phyloP scores from a whole-genome alignment of 2,329 filamentous ascomycete species.

The Microcera coccophila region DNA sequence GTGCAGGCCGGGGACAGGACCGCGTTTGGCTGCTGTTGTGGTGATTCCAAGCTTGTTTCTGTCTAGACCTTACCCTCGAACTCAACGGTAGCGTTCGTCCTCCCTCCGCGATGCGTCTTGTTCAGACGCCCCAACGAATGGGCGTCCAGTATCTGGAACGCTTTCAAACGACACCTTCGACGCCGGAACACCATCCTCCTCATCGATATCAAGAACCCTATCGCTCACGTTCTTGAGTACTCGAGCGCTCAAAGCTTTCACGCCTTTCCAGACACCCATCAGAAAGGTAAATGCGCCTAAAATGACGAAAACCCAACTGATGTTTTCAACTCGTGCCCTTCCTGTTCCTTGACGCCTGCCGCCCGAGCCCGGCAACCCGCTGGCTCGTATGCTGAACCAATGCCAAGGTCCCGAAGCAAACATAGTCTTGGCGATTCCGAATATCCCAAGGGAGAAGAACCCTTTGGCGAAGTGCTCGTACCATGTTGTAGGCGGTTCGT shows the following conservation, averaged over 20 bases:
- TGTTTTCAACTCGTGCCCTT: conserved; percentile 70
- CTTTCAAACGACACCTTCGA: too few relatives aligned
- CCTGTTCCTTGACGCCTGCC: conserved; percentile 60
- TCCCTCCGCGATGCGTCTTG: too few relatives aligned
- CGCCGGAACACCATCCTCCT: conserved; percentile 50
- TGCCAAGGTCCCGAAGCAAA: conserved; percentile 71
- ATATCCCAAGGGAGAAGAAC: conserved; percentile 78
- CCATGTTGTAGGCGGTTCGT: conserved; percentile 62
- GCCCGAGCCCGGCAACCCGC: conserved; percentile 50
- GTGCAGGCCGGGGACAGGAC: conserved; percentile 56
- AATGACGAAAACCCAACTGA: conserved; percentile 74
- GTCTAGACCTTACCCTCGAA: conserved; percentile 37
- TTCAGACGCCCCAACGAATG: too few relatives aligned
- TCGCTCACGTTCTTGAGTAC: conserved; percentile 76
- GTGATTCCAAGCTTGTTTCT: too few relatives aligned
- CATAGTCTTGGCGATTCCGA: conserved; percentile 80
- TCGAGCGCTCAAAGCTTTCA: conserved; percentile 67
- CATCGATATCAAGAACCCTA: conserved; percentile 76
- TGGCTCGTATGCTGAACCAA: conserved; percentile 69
- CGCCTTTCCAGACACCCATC: conserved; percentile 78
- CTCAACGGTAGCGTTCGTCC: too few relatives aligned
- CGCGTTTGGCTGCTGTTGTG: too few relatives aligned
- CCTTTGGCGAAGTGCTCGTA: conserved; percentile 82
- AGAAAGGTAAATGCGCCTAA: conserved; percentile 79
- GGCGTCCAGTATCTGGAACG: too few relatives aligned